Base-by-base conservation (phyloP, 345 rosid genomes). In the Kernera saxatilis region DNA sequence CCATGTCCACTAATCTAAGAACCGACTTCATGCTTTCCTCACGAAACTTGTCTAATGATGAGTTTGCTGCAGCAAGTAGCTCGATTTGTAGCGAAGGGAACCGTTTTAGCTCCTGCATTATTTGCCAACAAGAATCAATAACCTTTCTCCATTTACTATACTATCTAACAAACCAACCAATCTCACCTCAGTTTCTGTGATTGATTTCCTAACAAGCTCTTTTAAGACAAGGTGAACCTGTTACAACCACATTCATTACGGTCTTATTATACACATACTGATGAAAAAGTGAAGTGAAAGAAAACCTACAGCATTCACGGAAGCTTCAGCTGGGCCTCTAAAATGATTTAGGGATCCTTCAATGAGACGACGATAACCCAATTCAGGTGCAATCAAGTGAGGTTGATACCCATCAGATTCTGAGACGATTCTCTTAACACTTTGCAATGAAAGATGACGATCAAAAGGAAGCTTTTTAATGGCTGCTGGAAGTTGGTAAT, bases 331-430 rank as follows among this genome's bases (percentile, higher is more conserved):
- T 63, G 96, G 96, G 64, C 91, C 96, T 80, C 87, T 80, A 63
- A 90, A 90, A 82, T 79, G 83, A 70, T 78, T 70, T 13, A 90
- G 49, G 2, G 93, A 70, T 30, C 91, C 79, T 55, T 90, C 93
- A 64, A 90, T 86, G 19, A 90, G 84, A 32, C 91, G 86, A 26
- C 93, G 75, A 69, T 90, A 90, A 58, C 93, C 96, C 61, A 75
- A 86, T 73, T 90, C 96, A 6, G 96, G 96, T 12, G 96, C 93
- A 51, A 90, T 80, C 80, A 90, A 79, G 71, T 90, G 96, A 54
- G 91, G 96, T 74, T 90, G 96, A 72, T 90, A 90, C 35, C 96
- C 96, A 80, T 90, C 96, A 51, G 96, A 88, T 79, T 90, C 86
- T 0, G 91, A 87, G 26, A 90, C 85, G 2, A 87, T 84, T 80